Conservation (phyloP, 345 rosid genomes). For the Murraya koenigii region DNA sequence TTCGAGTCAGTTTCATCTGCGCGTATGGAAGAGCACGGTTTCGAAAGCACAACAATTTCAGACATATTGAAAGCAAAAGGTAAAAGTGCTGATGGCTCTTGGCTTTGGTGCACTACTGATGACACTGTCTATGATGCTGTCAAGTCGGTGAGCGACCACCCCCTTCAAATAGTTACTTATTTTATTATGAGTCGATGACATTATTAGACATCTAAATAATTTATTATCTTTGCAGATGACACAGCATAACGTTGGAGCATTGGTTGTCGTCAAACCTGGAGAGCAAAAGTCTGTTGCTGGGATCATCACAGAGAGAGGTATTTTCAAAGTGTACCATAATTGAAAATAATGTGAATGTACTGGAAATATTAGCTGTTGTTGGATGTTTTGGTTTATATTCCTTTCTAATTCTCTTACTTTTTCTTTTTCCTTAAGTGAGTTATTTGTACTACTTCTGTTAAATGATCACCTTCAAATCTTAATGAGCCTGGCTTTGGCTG, state of each 20-base stretch:
- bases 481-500: background rate
- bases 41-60: slow-evolving; percentile 82
- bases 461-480: background rate
- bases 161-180: background rate
- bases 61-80: slow-evolving; percentile 82
- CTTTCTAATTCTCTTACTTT: background rate
- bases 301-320: slow-evolving; percentile 97
- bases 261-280: slow-evolving; percentile 93
- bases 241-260: slow-evolving; percentile 93
- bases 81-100: slow-evolving; percentile 90
- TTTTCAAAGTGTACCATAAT: background rate
- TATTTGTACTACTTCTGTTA: background rate
- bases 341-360: too few species aligned
- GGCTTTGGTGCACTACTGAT: slow-evolving; percentile 99
- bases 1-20: slow-evolving; percentile 57
- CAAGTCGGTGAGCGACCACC: slow-evolving; percentile 59
- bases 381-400: background rate
- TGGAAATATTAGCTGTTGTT: background rate
- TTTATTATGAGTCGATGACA: background rate
- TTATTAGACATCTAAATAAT: background rate
- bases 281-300: slow-evolving; percentile 91
- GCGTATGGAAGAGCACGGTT: slow-evolving; percentile 86
- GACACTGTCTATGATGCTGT: slow-evolving; percentile 93
- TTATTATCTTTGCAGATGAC: slow-evolving; percentile 63
- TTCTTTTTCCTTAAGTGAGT: background rate